A percentile compares a stretch with the other conserved stretches of the same genome.
Conservation (phyloP, 257 asterid genomes). For the Solanum lycopersicoides region DNA sequence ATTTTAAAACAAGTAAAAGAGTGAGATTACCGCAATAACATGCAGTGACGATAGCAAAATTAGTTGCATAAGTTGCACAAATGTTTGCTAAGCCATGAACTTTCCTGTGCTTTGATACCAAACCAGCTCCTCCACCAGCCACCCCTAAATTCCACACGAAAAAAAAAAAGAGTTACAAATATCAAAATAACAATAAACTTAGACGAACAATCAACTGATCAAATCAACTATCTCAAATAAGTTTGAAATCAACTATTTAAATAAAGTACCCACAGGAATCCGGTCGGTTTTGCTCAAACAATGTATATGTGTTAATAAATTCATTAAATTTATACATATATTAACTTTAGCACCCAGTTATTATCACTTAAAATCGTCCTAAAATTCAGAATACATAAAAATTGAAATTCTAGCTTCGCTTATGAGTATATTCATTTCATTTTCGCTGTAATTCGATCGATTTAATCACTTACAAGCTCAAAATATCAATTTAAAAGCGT, state of each 20-base stretch:
- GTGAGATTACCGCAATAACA: conserved; percentile 68
- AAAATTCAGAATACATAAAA: neutral
- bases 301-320: neutral
- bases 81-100: conserved; percentile 47
- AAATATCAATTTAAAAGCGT: conserved; percentile 10
- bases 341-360: neutral
- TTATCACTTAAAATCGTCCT: neutral
- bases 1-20: neutral
- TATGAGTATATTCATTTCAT: neutral
- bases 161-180: neutral
- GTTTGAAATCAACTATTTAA: neutral
- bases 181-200: neutral
- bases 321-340: neutral
- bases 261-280: neutral
- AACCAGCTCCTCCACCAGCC: conserved; percentile 78
- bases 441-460: neutral
- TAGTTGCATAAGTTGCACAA: conserved; percentile 67
- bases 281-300: neutral
- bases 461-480: conserved; percentile 28
- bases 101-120: conserved; percentile 65
- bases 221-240: neutral
- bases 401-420: neutral
- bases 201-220: neutral
- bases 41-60: conserved; percentile 79
- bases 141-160: conserved; percentile 33